A percentile compares a stretch with the other conserved stretches of the same genome.
Evolutionary conservation across 2,329 filamentous ascomycete species (phyloP).

Genomic region (Trichophyton rubrum): DNA sequence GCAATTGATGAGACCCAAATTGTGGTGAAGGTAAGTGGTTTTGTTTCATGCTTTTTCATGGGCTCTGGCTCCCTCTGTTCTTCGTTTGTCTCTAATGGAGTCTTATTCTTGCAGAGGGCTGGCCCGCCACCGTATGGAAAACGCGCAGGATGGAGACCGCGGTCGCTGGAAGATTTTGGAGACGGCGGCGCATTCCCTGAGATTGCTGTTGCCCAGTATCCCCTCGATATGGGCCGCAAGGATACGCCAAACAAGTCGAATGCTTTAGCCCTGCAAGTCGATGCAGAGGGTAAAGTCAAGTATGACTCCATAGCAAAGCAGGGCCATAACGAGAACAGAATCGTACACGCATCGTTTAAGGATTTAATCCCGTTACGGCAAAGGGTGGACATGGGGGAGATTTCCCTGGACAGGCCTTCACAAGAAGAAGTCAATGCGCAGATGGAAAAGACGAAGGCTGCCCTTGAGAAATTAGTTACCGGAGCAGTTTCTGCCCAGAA

Average conservation of each 20-base stretch:
- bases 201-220: constrained; percentile 86
- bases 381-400: constrained; percentile 81
- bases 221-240: constrained; percentile 86
- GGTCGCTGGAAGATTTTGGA: constrained; percentile 79
- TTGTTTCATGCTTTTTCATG: background rate
- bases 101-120: constrained; percentile 41
- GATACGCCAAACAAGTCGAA: constrained; percentile 57
- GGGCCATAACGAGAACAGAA: constrained; percentile 69
- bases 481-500: constrained; percentile 86
- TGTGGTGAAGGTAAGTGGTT: constrained; percentile 52
- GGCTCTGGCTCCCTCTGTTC: background rate
- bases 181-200: constrained; percentile 95
- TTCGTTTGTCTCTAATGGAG: background rate
- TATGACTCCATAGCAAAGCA: constrained; percentile 90
- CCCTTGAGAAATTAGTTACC: constrained; percentile 66
- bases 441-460: constrained; percentile 77
- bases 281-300: constrained; percentile 83
- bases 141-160: constrained; percentile 80
- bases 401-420: constrained; percentile 72
- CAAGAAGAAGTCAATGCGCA: constrained; percentile 73
- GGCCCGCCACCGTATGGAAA: constrained; percentile 83
- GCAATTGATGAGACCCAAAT: constrained; percentile 78
- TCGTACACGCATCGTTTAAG: constrained; percentile 92
- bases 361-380: constrained; percentile 90
- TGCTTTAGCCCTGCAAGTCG: constrained; percentile 83